Evolutionary conservation across 352 stramenopile species (phyloP).

Genomic region (Phytophthora ramorum): DNA sequence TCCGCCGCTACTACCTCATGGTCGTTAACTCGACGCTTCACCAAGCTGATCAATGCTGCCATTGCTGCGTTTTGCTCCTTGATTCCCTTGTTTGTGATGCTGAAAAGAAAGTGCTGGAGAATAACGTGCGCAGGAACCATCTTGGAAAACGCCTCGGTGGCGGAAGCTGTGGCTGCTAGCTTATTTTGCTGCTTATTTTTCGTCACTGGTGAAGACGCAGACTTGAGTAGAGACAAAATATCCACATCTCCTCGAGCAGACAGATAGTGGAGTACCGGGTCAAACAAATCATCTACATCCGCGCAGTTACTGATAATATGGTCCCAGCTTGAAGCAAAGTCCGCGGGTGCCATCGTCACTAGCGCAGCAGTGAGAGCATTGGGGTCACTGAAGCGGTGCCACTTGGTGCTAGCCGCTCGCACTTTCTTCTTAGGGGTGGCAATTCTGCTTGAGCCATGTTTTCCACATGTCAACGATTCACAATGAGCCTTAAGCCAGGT

Average conservation of each 20-base stretch:
- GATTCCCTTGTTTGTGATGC: conserved; percentile 12
- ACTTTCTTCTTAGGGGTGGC: conserved; percentile 28
- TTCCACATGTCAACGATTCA: conserved; percentile 22
- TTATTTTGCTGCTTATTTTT: conserved; percentile 35
- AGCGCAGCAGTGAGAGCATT: conserved; percentile 37
- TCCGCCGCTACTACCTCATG: conserved; percentile 20
- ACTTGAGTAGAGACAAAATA: conserved; percentile 38
- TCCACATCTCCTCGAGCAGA: conserved; percentile 48
- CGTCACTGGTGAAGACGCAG: conserved; percentile 5
- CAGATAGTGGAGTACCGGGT: conserved; percentile 61
- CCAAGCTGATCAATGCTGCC: conserved; percentile 11
- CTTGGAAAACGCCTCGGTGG: conserved; percentile 21
- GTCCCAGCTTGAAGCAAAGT: conserved; percentile 45
- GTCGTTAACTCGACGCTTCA: conserved; percentile 19
- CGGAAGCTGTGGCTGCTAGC: background rate
- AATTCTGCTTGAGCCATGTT: background rate
- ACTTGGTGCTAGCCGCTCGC: conserved; percentile 24
- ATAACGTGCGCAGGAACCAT: conserved; percentile 30
- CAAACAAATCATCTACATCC: conserved; percentile 38
- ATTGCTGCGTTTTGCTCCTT: conserved; percentile 35
- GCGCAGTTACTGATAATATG: conserved; percentile 46
- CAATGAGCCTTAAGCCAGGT: conserved; percentile 47
- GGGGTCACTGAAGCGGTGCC: conserved; percentile 31
- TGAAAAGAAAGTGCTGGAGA: conserved; percentile 42
- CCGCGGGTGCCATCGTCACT: conserved; percentile 19